Percentiles rank a stretch among this genome's conserved stretches.
Conservation (phyloP, 495 filamentous ascomycete genomes). For the Penicillium paxilli region DNA sequence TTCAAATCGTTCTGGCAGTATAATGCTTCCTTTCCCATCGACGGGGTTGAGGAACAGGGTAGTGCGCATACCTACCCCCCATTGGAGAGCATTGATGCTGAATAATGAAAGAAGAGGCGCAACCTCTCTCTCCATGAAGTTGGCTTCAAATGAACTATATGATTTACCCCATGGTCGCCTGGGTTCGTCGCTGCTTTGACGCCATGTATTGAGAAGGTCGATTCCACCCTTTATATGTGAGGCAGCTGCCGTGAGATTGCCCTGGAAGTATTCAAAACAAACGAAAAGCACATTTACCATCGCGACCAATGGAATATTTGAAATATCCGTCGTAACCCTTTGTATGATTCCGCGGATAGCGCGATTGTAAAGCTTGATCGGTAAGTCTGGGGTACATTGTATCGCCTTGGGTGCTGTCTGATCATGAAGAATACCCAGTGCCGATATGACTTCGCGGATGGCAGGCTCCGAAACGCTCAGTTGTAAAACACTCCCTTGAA, state of each 20-base stretch:
- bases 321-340: slow-evolving; percentile 1
- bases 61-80: not conserved
- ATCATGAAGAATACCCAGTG: slow-evolving; percentile 62
- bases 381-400: not conserved
- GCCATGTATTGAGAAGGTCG: slow-evolving; percentile 17
- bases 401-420: not conserved
- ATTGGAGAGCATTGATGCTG: slow-evolving; percentile 14
- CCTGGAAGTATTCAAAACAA: slow-evolving; percentile 22
- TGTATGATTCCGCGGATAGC: slow-evolving; percentile 17
- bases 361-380: slow-evolving; percentile 14
- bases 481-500: slow-evolving; percentile 53
- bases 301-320: slow-evolving; percentile 7
- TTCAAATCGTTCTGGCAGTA: slow-evolving; percentile 10
- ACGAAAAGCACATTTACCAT: slow-evolving; percentile 20
- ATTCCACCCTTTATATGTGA: slow-evolving; percentile 18
- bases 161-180: slow-evolving; percentile 2
- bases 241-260: slow-evolving; percentile 9
- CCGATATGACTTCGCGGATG: slow-evolving; percentile 63
- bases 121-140: slow-evolving; percentile 22
- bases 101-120: slow-evolving; percentile 17
- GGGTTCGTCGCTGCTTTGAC: not conserved
- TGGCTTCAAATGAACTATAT: slow-evolving; percentile 10
- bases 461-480: slow-evolving; percentile 59
- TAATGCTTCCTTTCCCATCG: slow-evolving; percentile 1
- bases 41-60: slow-evolving; percentile 11